Conservation (phyloP, 805 yeast genomes). For the Zygoascus ofunaensis region DNA sequence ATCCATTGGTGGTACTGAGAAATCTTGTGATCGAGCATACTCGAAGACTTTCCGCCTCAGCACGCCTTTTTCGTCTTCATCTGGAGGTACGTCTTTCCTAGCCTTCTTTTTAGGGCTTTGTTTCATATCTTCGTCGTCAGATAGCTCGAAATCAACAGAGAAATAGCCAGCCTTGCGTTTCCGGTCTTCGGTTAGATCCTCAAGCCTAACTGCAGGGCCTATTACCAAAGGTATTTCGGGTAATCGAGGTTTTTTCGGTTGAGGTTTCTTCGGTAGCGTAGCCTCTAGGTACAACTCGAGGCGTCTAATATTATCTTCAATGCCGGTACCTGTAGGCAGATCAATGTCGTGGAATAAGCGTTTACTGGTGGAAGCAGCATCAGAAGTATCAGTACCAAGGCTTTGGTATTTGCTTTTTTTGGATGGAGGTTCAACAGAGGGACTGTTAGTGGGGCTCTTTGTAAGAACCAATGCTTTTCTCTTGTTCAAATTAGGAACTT, state of each 20-base stretch:
- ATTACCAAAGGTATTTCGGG: constrained; percentile 7
- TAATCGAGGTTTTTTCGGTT: neutral
- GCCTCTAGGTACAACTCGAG: neutral
- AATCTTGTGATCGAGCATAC: neutral
- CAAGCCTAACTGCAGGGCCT: constrained; percentile 16
- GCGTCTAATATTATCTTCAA: neutral
- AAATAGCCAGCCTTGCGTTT: constrained; percentile 27
- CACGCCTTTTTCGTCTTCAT: neutral
- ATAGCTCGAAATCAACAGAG: constrained; percentile 27
- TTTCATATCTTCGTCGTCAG: constrained; percentile 21
- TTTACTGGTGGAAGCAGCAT: neutral
- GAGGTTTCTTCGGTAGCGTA: neutral
- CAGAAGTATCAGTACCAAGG: neutral
- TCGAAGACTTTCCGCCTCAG: neutral
- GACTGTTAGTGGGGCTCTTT: neutral
- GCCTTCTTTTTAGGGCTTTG: constrained; percentile 2
- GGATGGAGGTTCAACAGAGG: neutral
- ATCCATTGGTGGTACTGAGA: neutral
- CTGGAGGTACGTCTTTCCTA: neutral
- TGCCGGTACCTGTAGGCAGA: neutral
- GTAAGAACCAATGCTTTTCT: neutral
- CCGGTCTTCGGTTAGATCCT: constrained; percentile 22
- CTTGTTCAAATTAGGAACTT: neutral
- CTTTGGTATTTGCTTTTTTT: neutral
- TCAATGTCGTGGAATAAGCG: neutral